A percentile compares a stretch with the other conserved stretches of the same genome.
These are phyloP conservation scores for Lasiosphaeriaceae sp. DNA, from an alignment of 495 filamentous ascomycete species.

Conservation along the genomic window DNA sequence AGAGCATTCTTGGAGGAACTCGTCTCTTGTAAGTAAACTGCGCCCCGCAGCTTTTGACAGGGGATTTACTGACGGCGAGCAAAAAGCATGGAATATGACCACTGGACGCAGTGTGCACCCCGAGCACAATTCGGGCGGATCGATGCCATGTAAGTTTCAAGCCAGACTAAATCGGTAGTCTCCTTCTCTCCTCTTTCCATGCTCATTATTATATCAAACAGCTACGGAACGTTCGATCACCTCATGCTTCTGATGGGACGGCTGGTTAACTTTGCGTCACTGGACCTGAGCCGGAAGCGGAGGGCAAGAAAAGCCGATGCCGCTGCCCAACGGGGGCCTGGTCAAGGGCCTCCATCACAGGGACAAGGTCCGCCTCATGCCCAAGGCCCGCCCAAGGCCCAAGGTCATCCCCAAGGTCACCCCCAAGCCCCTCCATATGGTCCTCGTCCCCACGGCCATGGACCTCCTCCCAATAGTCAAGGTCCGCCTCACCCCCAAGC, in stretches of 20 bases:
- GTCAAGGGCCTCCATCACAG: too few relatives aligned
- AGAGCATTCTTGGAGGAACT: conserved; percentile 85
- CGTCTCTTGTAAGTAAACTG: conserved; percentile 67
- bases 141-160: conserved; percentile 59
- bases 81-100: conserved; percentile 68
- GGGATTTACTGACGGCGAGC: conserved; percentile 12
- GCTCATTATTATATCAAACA: conserved; percentile 7
- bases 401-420: too few relatives aligned
- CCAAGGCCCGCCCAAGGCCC: too few relatives aligned
- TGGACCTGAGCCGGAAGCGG: conserved; percentile 75
- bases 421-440: not conserved
- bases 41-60: too few relatives aligned
- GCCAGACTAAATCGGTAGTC: not conserved
- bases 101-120: conserved; percentile 82
- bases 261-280: conserved; percentile 73
- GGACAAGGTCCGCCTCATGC: too few relatives aligned
- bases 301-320: conserved; percentile 46
- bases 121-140: conserved; percentile 72
- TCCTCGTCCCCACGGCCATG: too few relatives aligned
- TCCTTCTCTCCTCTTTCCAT: not conserved
- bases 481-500: too few relatives aligned
- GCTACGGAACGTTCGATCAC: conserved; percentile 82
- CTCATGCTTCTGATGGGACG: conserved; percentile 77
- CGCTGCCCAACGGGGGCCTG: conserved; percentile 9
- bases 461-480: not conserved